These are phyloP conservation scores for Handroanthus guayacan DNA, from an alignment of 257 asterid genomes.

Conservation along the genomic window DNA sequence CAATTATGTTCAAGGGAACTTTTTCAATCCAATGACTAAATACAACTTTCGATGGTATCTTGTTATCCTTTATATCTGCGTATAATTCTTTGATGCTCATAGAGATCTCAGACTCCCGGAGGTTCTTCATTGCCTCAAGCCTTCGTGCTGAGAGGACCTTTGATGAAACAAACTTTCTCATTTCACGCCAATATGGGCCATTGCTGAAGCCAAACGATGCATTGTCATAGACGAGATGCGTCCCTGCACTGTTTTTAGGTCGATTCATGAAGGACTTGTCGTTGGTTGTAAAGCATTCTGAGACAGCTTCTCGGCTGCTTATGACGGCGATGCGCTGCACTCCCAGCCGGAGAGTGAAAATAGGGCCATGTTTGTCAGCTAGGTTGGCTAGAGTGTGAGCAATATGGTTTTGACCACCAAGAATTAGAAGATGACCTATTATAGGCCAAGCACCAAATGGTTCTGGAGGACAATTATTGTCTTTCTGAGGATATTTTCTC, in stretches of 20 bases:
- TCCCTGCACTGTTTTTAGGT: constrained; percentile 41
- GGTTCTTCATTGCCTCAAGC: constrained; percentile 27
- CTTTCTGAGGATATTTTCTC: background rate
- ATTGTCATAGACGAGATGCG: constrained; percentile 45
- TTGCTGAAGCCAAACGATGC: constrained; percentile 46
- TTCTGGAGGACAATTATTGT: constrained; percentile 37
- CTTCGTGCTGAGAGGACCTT: constrained; percentile 44
- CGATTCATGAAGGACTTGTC: constrained; percentile 41
- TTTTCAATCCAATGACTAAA: constrained; percentile 43
- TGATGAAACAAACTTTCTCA: constrained; percentile 43
- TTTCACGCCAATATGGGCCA: constrained; percentile 55
- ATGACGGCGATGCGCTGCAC: constrained; percentile 30
- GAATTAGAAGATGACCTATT: constrained; percentile 56
- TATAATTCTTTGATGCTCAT: constrained; percentile 7
- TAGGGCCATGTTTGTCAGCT: constrained; percentile 55
- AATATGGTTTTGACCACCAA: constrained; percentile 6
- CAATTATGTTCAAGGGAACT: constrained; percentile 41
- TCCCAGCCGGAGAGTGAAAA: constrained; percentile 44
- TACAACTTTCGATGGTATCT: constrained; percentile 24
- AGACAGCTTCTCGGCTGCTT: constrained; percentile 48
- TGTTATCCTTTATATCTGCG: background rate
- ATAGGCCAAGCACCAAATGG: constrained; percentile 53
- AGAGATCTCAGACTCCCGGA: background rate
- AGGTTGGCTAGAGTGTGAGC: constrained; percentile 27
- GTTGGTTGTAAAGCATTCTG: constrained; percentile 51